Conservation (phyloP, 441 rosid species). For the Jatropha multifida region DNA sequence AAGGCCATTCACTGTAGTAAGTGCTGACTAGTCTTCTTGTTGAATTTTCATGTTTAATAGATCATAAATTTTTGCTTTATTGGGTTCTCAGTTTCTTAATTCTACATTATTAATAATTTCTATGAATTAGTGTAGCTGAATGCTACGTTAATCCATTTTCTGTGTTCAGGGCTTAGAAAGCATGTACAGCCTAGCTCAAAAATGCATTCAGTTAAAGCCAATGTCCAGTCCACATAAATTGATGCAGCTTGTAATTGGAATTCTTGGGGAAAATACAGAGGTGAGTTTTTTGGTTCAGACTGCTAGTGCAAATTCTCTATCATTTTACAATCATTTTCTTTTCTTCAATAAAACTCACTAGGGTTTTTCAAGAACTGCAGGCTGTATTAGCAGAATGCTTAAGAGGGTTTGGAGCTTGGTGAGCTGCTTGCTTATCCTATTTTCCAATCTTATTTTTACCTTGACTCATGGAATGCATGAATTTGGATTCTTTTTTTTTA, state of each 20-base stretch:
- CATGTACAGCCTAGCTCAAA: constrained; percentile 82
- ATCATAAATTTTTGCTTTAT: neutral
- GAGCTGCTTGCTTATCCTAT: constrained; percentile 31
- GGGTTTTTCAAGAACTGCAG: constrained; percentile 45
- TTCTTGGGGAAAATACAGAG: constrained; percentile 92
- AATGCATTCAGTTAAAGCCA: constrained; percentile 77
- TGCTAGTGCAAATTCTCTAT: constrained; percentile 2
- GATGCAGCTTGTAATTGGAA: constrained; percentile 67
- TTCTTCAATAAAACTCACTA: constrained; percentile 8
- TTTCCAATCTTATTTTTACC: neutral
- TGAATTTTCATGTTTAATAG: neutral
- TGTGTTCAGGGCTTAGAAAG: constrained; percentile 76
- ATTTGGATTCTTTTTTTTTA: neutral
- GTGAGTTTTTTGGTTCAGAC: constrained; percentile 36
- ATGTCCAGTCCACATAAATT: constrained; percentile 61
- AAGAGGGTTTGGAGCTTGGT: constrained; percentile 94
- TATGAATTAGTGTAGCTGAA: constrained; percentile 11
- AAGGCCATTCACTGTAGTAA: constrained; percentile 84
- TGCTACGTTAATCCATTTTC: constrained; percentile 18
- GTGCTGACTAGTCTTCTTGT: constrained; percentile 9
- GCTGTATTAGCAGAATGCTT: constrained; percentile 90
- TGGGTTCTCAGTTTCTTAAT: constrained; percentile 1
- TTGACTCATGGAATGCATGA: constrained; percentile 1
- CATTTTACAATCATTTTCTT: constrained; percentile 13
- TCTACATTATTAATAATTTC: neutral